phyloP scores from a whole-genome alignment of 495 filamentous ascomycete species.

The Tuber magnatum region DNA sequence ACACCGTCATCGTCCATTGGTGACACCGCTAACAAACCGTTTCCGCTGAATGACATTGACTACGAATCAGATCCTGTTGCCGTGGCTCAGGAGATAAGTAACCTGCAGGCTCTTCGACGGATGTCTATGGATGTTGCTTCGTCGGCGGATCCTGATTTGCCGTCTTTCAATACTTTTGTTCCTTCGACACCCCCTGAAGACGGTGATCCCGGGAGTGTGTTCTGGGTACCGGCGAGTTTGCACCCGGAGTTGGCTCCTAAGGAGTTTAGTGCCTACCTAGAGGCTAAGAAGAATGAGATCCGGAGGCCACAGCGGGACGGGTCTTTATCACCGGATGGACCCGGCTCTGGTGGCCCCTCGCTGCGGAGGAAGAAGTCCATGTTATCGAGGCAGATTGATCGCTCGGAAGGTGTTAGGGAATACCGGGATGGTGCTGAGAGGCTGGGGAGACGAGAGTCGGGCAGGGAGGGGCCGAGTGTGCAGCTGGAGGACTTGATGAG shows the following conservation, averaged over 20 bases:
- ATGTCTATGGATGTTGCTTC: slow-evolving; percentile 98
- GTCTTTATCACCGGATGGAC: slow-evolving; percentile 60
- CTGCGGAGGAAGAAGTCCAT: slow-evolving; percentile 88
- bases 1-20: slow-evolving; percentile 48
- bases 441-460: slow-evolving; percentile 67
- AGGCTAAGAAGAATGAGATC: slow-evolving; percentile 83
- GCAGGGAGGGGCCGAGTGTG: slow-evolving; percentile 49
- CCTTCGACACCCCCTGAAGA: slow-evolving; percentile 68
- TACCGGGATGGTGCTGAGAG: slow-evolving; percentile 85
- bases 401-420: slow-evolving; percentile 54
- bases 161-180: slow-evolving; percentile 65
- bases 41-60: slow-evolving; percentile 85
- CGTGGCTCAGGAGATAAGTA: slow-evolving; percentile 90
- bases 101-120: slow-evolving; percentile 85
- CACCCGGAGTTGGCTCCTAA: slow-evolving; percentile 93
- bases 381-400: slow-evolving; percentile 86
- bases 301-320: slow-evolving; percentile 52
- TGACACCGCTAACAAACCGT: slow-evolving; percentile 66
- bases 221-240: slow-evolving; percentile 92
- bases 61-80: slow-evolving; percentile 83
- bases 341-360: slow-evolving; percentile 46
- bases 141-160: slow-evolving; percentile 84
- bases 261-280: slow-evolving; percentile 94
- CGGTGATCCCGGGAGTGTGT: slow-evolving; percentile 79
- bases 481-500: slow-evolving; percentile 69